Conservation (phyloP, 106 monocot species). For the Dendrobium officinale region DNA sequence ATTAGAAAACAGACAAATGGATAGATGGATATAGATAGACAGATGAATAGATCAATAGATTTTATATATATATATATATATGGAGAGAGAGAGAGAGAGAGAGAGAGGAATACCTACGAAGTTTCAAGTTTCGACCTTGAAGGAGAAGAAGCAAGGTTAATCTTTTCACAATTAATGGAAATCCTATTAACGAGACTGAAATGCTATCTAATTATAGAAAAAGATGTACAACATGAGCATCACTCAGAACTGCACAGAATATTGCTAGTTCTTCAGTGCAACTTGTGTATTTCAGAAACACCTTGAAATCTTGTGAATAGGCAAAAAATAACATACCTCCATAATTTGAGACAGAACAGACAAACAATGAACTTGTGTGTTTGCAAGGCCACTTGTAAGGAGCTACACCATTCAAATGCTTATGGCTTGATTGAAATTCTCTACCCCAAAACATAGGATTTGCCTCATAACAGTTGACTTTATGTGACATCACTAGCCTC, state of each 20-base stretch:
- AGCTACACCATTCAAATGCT: not conserved
- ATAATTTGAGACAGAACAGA: not conserved
- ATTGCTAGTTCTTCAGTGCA: too few relatives aligned
- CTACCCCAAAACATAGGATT: not conserved
- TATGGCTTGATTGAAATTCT: not conserved
- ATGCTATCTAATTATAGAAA: too few relatives aligned
- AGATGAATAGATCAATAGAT: not conserved
- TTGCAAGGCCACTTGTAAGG: not conserved
- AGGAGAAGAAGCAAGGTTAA: too few relatives aligned
- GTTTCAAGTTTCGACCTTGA: too few relatives aligned
- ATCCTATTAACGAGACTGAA: too few relatives aligned
- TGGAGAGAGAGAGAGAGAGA: too few relatives aligned
- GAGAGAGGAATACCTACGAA: too few relatives aligned
- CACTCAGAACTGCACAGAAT: too few relatives aligned
- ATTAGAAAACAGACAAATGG: not conserved
- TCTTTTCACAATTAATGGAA: too few relatives aligned
- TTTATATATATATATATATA: not conserved
- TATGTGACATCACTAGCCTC: not conserved
- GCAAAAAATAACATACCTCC: not conserved
- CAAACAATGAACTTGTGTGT: not conserved
- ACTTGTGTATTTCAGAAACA: too few relatives aligned
- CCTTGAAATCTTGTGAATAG: not conserved
- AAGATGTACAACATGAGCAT: too few relatives aligned
- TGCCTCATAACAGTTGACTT: not conserved
- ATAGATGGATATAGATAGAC: not conserved